phyloP scores from a whole-genome alignment of 2,329 filamentous ascomycete species.

The Aspergillus pseudonomiae region DNA sequence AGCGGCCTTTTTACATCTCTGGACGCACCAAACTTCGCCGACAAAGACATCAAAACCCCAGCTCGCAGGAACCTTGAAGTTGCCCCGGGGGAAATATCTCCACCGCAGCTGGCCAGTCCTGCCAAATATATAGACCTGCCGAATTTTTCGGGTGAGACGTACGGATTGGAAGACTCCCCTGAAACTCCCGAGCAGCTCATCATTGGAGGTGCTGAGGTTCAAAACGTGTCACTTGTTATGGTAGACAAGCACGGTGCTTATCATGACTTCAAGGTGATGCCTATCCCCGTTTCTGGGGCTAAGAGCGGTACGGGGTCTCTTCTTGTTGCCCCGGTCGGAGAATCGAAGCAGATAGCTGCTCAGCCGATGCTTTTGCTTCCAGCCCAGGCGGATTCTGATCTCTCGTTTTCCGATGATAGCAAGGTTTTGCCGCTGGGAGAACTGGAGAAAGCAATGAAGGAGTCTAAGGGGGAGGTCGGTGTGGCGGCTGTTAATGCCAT shows the following conservation, averaged over 20 bases:
- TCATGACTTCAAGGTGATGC: not conserved
- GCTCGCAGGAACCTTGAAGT: not conserved
- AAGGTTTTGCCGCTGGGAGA: not conserved
- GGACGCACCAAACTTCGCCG: not conserved
- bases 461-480: not conserved
- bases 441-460: not conserved
- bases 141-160: not conserved
- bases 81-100: not conserved
- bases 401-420: not conserved
- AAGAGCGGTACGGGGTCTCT: not conserved
- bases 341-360: not conserved
- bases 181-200: not conserved
- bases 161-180: not conserved
- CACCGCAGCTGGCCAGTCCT: not conserved
- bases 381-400: not conserved
- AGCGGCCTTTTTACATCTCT: not conserved
- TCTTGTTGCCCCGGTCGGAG: not conserved
- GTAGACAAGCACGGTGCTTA: not conserved
- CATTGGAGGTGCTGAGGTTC: not conserved
- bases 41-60: not conserved
- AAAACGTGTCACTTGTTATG: not conserved
- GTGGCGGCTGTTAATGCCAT: not conserved
- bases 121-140: not conserved
- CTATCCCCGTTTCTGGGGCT: not conserved
- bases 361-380: not conserved